These are phyloP conservation scores for Carallia brachiata DNA, from an alignment of 345 rosid species.

Conservation along the genomic window DNA sequence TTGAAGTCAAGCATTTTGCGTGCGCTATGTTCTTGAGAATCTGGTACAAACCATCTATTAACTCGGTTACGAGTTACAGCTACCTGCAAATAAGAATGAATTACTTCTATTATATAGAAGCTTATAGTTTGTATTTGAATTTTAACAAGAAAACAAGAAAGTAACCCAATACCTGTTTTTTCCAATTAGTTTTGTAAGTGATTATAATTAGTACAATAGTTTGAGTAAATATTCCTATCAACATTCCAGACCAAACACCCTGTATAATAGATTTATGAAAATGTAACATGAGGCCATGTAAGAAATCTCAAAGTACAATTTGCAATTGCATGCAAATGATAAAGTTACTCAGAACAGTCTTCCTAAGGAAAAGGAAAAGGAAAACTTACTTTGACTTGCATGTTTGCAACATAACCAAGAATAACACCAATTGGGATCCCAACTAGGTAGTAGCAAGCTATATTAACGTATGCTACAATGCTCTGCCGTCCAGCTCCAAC, in stretches of 20 bases:
- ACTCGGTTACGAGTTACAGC: conserved; percentile 18
- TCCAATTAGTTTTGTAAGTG: conserved; percentile 72
- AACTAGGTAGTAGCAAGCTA: conserved; percentile 64
- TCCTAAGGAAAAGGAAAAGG: background rate
- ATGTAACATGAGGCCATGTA: background rate
- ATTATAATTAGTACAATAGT: conserved; percentile 50
- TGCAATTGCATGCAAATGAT: no score
- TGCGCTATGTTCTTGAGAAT: conserved; percentile 7
- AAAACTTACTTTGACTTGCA: conserved; percentile 60
- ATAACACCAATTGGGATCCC: conserved; percentile 65
- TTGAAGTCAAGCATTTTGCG: background rate
- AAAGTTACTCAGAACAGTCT: no score
- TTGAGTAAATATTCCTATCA: conserved; percentile 63
- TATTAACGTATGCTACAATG: conserved; percentile 65
- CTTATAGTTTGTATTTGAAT: background rate
- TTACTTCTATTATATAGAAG: no score
- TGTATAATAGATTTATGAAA: conserved; percentile 9
- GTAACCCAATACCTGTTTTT: conserved; percentile 51
- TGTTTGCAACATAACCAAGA: conserved; percentile 48
- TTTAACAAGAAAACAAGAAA: background rate
- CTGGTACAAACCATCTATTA: conserved; percentile 22
- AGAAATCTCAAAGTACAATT: background rate
- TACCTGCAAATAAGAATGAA: conserved; percentile 14
- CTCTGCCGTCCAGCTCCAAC: conserved; percentile 85
- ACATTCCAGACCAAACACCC: conserved; percentile 91